Conservation (phyloP, 2,329 filamentous ascomycete species). For the Sporothrix schenckii region DNA sequence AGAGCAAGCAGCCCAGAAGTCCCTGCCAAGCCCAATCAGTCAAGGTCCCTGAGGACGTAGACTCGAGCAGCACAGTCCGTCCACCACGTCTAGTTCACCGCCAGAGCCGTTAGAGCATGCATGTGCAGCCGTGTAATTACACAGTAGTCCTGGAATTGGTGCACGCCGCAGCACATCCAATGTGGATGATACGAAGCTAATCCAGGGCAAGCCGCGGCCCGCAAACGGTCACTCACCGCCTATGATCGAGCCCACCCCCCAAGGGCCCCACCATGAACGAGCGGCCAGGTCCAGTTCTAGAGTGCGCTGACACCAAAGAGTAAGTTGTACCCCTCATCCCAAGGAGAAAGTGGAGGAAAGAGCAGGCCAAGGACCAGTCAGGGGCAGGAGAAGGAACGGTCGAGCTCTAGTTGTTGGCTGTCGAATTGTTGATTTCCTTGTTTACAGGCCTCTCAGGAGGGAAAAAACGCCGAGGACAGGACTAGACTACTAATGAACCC, state of each 20-base stretch:
- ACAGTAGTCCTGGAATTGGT: not conserved
- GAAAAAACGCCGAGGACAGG: not conserved
- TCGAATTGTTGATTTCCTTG: slow-evolving; percentile 1
- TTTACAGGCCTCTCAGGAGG: not conserved
- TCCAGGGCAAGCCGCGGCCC: not conserved
- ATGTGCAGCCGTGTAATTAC: too few relatives aligned
- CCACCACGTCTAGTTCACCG: not conserved
- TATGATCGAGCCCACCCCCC: not conserved
- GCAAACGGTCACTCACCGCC: slow-evolving; percentile 18
- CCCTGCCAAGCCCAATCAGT: not conserved
- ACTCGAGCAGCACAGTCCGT: not conserved
- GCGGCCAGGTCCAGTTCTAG: not conserved
- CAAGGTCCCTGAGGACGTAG: not conserved
- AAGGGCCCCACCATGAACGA: not conserved
- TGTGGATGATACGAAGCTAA: not conserved
- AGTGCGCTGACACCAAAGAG: not conserved
- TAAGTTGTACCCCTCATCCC: slow-evolving; percentile 20
- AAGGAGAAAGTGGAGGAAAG: slow-evolving; percentile 17
- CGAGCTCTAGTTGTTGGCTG: not conserved
- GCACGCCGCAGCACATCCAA: not conserved
- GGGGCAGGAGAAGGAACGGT: slow-evolving; percentile 3
- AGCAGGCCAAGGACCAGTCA: slow-evolving; percentile 20
- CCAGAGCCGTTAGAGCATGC: too few relatives aligned
- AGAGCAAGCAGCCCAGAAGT: not conserved
- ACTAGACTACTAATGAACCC: slow-evolving; percentile 17